These are phyloP conservation scores for Thamnidium elegans DNA, from an alignment of 192 early-diverging fungal species.

Conservation along the genomic window DNA sequence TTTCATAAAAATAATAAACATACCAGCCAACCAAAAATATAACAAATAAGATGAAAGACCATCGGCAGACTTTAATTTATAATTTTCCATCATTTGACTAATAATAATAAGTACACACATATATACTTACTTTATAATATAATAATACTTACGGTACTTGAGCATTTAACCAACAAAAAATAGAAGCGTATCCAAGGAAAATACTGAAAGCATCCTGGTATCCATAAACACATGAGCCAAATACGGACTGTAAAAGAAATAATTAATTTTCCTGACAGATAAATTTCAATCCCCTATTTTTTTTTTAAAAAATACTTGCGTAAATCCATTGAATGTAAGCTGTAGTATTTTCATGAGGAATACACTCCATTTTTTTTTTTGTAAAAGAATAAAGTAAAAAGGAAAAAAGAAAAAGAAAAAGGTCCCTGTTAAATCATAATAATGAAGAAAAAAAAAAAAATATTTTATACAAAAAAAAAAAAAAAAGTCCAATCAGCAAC, in stretches of 20 bases:
- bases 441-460: not conserved
- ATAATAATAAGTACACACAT: not conserved
- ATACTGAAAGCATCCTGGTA: constrained; percentile 40
- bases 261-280: too few relatives aligned
- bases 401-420: not conserved
- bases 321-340: constrained; percentile 17
- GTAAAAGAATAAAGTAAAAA: not conserved
- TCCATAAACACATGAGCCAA: constrained; percentile 45
- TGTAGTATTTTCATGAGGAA: not conserved
- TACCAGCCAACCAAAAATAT: constrained; percentile 58
- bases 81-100: constrained; percentile 54
- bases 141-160: constrained; percentile 61
- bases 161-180: constrained; percentile 66
- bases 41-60: constrained; percentile 52
- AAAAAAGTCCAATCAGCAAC: constrained; percentile 3
- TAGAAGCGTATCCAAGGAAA: constrained; percentile 52
- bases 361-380: constrained; percentile 1
- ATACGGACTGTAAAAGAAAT: constrained; percentile 29
- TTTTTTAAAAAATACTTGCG: constrained; percentile 1
- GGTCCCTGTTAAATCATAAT: too few relatives aligned
- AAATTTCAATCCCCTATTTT: too few relatives aligned
- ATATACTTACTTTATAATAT: not conserved
- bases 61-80: constrained; percentile 42
- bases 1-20: not conserved
- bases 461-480: constrained; percentile 1